phyloP scores from a whole-genome alignment of 2,329 filamentous ascomycete species.

The Colletotrichum liaoningense region DNA sequence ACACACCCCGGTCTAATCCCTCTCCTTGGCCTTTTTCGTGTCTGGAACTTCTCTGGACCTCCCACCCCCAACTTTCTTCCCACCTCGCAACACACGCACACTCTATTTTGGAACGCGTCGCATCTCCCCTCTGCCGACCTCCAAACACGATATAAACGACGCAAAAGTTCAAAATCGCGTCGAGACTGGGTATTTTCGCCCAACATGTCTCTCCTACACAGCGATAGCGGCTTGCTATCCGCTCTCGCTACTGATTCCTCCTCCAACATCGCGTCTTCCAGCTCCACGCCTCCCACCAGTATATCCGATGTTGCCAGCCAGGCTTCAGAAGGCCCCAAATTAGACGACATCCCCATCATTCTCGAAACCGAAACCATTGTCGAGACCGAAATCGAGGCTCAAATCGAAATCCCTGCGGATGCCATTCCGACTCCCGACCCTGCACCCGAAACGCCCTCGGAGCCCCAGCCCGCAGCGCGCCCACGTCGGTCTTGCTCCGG shows the following conservation, averaged over 20 bases:
- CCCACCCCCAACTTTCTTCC: constrained; percentile 25
- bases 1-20: constrained; percentile 24
- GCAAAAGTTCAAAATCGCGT: constrained; percentile 30
- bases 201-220: constrained; percentile 44
- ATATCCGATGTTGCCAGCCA: constrained; percentile 72
- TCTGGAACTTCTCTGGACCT: constrained; percentile 25
- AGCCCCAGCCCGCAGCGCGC: constrained; percentile 52
- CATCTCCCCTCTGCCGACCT: constrained; percentile 19
- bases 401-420: constrained; percentile 24
- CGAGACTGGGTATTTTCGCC: constrained; percentile 28
- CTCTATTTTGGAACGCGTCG: constrained; percentile 33
- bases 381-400: constrained; percentile 26
- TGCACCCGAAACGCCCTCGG: constrained; percentile 26
- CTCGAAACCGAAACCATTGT: constrained; percentile 32
- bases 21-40: constrained; percentile 34
- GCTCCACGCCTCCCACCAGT: constrained; percentile 75
- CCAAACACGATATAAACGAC: neutral
- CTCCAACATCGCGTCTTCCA: constrained; percentile 65
- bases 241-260: constrained; percentile 52
- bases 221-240: constrained; percentile 46
- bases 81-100: constrained; percentile 25
- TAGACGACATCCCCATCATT: constrained; percentile 41
- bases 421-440: neutral
- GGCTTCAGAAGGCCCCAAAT: constrained; percentile 56
- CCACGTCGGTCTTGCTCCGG: constrained; percentile 66